Evolutionary conservation across 129 eudicot genomes (phyloP).

Genomic region (Logfia minima): DNA sequence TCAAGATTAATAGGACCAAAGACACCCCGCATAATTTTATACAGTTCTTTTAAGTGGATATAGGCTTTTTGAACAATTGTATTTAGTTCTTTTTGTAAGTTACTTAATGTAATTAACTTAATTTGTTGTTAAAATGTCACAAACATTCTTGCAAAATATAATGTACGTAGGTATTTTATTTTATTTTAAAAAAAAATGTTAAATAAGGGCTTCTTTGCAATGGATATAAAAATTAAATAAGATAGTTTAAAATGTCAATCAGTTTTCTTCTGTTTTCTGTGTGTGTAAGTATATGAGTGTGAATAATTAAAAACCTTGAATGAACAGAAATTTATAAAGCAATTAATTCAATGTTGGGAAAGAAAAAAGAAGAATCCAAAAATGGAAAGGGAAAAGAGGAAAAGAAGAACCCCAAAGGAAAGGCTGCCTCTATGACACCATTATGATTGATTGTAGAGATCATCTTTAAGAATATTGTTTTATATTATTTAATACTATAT

Average conservation of each 20-base stretch:
- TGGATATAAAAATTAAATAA: not conserved
- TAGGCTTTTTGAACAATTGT: conserved; percentile 25
- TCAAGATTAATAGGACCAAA: conserved; percentile 11
- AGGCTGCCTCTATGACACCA: conserved; percentile 64
- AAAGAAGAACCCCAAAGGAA: conserved; percentile 34
- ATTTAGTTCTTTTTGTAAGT: not conserved
- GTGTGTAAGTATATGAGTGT: not conserved
- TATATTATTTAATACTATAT: not conserved
- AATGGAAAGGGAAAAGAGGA: conserved; percentile 30
- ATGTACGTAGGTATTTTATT: not conserved
- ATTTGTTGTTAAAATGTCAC: not conserved
- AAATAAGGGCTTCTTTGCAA: not conserved
- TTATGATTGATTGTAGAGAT: conserved; percentile 55
- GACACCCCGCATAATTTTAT: not conserved
- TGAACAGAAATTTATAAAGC: conserved; percentile 44
- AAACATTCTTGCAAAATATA: not conserved
- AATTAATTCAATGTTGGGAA: conserved; percentile 51
- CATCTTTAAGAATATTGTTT: conserved; percentile 36
- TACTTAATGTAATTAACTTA: not conserved
- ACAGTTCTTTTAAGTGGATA: conserved; percentile 15
- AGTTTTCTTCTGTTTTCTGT: not conserved
- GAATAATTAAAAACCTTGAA: conserved; percentile 11
- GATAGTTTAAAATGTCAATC: not conserved
- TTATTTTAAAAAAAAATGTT: not conserved
- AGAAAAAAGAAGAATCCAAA: conserved; percentile 37